phyloP scores from a whole-genome alignment of 805 yeast species.

The Spathaspora gorwiae region DNA sequence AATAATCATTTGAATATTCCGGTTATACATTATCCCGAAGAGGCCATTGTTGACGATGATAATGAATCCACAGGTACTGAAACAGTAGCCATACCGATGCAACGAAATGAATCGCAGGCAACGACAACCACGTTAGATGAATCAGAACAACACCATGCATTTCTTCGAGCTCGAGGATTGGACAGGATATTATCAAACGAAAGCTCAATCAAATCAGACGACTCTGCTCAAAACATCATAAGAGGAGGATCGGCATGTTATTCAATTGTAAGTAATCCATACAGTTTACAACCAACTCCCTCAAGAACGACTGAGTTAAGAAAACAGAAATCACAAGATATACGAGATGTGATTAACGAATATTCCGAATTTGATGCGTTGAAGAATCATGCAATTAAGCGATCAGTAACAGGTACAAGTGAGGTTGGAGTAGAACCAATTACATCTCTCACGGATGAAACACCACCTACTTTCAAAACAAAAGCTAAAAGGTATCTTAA shows the following conservation, averaged over 20 bases:
- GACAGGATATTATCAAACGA: background rate
- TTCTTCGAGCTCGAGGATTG: background rate
- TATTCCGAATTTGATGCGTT: constrained; percentile 44
- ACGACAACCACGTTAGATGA: background rate
- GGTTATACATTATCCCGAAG: background rate
- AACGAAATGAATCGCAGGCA: background rate
- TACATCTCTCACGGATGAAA: constrained; percentile 3
- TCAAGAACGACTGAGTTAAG: constrained; percentile 24
- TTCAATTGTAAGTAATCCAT: background rate
- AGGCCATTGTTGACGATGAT: background rate
- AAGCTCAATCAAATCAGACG: background rate
- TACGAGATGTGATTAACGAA: constrained; percentile 38
- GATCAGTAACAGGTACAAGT: constrained; percentile 17
- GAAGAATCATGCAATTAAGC: constrained; percentile 14
- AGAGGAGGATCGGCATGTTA: background rate
- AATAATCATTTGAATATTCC: background rate
- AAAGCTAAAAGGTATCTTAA: constrained; percentile 2
- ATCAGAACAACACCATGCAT: background rate
- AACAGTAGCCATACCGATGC: background rate
- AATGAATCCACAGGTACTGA: background rate
- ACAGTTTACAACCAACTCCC: constrained; percentile 8
- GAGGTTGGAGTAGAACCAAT: constrained; percentile 16
- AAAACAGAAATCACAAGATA: constrained; percentile 26
- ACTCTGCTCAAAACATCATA: background rate
- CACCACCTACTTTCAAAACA: constrained; percentile 2